Percentiles rank a stretch among this genome's conserved stretches.
phyloP scores from a whole-genome alignment of 257 asterid genomes.

The Nicotiana knightiana region DNA sequence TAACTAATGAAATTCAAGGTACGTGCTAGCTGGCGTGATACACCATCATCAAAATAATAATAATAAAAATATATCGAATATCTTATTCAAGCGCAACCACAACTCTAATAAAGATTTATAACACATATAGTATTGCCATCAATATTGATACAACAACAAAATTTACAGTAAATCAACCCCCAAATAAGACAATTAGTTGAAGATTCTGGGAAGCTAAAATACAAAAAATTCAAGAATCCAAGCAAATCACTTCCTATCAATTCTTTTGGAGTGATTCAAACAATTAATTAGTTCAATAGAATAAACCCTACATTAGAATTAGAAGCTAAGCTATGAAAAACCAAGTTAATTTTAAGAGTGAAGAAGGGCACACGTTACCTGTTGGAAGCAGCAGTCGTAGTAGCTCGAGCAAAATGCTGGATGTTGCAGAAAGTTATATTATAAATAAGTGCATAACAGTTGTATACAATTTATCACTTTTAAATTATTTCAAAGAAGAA shows the following conservation, averaged over 20 bases:
- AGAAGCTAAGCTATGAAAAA: neutral
- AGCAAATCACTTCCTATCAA: neutral
- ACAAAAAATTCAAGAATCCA: neutral
- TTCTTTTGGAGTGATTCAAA: neutral
- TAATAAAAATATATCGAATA: too few species aligned
- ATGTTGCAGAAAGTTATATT: neutral
- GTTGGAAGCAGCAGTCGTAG: neutral
- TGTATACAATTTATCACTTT: too few species aligned
- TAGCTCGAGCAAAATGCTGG: neutral
- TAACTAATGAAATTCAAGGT: neutral
- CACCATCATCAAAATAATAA: too few species aligned
- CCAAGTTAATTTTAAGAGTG: neutral
- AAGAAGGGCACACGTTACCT: neutral
- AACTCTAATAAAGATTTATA: neutral
- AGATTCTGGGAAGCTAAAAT: neutral
- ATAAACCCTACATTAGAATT: neutral
- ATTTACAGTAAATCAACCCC: neutral
- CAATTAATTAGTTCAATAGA: neutral
- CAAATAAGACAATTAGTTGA: neutral
- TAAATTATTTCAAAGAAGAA: too few species aligned
- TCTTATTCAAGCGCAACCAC: neutral
- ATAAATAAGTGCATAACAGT: too few species aligned
- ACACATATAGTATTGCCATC: neutral
- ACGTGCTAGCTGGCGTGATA: neutral
- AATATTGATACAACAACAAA: neutral